phyloP scores from a whole-genome alignment of 2,329 filamentous ascomycete species.

The Penicillium sp. region DNA sequence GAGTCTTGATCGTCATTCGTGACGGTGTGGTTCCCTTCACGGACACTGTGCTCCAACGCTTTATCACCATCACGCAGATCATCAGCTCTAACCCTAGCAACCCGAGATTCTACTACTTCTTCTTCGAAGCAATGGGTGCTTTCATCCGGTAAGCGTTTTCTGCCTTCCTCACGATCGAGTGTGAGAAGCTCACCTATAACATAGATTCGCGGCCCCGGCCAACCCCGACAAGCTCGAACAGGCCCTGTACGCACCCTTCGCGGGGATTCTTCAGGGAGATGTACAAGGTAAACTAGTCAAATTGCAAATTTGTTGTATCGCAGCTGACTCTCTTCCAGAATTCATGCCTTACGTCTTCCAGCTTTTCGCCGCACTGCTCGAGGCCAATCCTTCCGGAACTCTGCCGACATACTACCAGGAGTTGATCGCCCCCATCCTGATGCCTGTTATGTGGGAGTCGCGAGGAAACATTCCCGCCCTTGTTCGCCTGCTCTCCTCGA shows the following conservation, averaged over 20 bases:
- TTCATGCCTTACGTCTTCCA: conserved; percentile 98
- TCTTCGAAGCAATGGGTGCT: conserved; percentile 91
- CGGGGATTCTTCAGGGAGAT: conserved; percentile 73
- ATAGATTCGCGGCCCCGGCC: conserved; percentile 62
- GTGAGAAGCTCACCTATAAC: conserved; percentile 12
- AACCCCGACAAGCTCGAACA: conserved; percentile 73
- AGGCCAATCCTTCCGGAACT: conserved; percentile 74
- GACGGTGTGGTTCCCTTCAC: conserved; percentile 72
- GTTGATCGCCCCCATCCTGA: conserved; percentile 73
- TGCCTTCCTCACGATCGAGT: background rate
- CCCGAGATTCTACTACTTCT: conserved; percentile 96
- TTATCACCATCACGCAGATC: conserved; percentile 84
- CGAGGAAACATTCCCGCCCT: conserved; percentile 91
- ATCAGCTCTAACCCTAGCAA: conserved; percentile 96
- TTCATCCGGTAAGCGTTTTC: conserved; percentile 61
- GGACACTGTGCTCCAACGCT: conserved; percentile 75
- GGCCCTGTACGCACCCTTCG: conserved; percentile 78
- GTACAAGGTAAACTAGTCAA: conserved; percentile 62
- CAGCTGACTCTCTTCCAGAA: conserved; percentile 54
- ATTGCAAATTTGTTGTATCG: background rate
- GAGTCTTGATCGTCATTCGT: conserved; percentile 89
- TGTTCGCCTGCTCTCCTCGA: conserved; percentile 75
- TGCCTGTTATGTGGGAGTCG: conserved; percentile 82
- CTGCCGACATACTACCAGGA: conserved; percentile 78
- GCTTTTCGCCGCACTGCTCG: conserved; percentile 83